Conservation (phyloP, 129 eudicot species). For the Tagetes patula region DNA sequence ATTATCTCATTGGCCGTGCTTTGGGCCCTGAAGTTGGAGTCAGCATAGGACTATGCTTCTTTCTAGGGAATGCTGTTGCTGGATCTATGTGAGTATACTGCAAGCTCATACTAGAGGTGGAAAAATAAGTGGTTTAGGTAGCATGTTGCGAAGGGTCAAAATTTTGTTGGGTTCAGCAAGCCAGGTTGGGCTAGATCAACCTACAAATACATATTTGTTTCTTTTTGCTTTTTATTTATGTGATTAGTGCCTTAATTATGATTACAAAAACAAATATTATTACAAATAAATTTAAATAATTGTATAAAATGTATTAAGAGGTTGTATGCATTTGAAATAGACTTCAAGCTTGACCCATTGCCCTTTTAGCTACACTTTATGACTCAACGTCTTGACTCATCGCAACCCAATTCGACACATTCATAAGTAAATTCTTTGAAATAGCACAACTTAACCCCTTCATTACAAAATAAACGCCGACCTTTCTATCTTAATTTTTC, state of each 20-base stretch:
- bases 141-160: neutral
- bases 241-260: neutral
- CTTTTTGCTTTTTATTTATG: neutral
- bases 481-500: neutral
- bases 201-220: neutral
- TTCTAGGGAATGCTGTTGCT: slow-evolving; percentile 96
- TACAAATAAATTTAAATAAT: neutral
- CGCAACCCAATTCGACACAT: neutral
- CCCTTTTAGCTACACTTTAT: neutral
- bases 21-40: slow-evolving; percentile 99
- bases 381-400: neutral
- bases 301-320: neutral
- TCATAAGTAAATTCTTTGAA: neutral
- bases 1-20: slow-evolving; percentile 99
- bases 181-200: neutral
- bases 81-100: slow-evolving; percentile 87
- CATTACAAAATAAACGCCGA: neutral
- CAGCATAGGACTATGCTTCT: slow-evolving; percentile 98
- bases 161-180: neutral
- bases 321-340: slow-evolving; percentile 5
- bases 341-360: slow-evolving; percentile 13
- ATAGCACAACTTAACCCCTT: neutral
- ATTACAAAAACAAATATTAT: neutral
- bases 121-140: slow-evolving; percentile 12
- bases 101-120: neutral